phyloP scores from a whole-genome alignment of 1,139 yeast genomes.

The Hyphopichia khmerensis region DNA sequence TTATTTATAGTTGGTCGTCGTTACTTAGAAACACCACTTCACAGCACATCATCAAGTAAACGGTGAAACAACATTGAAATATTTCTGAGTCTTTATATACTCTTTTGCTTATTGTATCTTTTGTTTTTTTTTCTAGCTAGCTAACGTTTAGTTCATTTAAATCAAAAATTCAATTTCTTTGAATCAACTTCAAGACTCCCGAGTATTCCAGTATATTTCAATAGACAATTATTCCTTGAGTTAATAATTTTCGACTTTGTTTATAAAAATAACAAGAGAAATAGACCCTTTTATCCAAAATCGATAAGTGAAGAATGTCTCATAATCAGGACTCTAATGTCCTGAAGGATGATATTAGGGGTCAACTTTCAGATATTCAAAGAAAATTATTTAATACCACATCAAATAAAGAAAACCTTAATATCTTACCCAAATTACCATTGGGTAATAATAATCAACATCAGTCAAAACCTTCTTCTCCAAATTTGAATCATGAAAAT shows the following conservation, averaged over 20 bases:
- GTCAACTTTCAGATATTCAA: slow-evolving; percentile 62
- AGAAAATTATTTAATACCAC: slow-evolving; percentile 38
- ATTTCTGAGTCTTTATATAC: background rate
- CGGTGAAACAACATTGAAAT: too few species aligned
- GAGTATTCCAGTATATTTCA: background rate
- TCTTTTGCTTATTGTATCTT: background rate
- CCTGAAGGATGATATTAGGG: slow-evolving; percentile 45
- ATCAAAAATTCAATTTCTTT: background rate
- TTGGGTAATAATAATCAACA: slow-evolving; percentile 1
- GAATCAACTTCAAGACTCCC: background rate
- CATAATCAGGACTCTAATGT: background rate
- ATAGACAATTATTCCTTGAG: slow-evolving; percentile 1
- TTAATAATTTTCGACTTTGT: background rate
- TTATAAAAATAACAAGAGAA: background rate
- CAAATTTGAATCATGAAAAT: slow-evolving; percentile 20
- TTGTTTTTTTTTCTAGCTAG: too few species aligned
- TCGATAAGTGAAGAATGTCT: slow-evolving; percentile 2
- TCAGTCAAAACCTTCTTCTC: slow-evolving; percentile 15
- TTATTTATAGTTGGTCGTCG: background rate
- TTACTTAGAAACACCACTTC: background rate
- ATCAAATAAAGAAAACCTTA: slow-evolving; percentile 10
- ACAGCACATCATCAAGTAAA: background rate
- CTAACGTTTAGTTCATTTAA: background rate
- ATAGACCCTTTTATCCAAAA: too few species aligned
- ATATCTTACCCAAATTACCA: background rate